Evolutionary conservation across 2,329 filamentous ascomycete species (phyloP).

Genomic region (Apiospora kogelbergensis): DNA sequence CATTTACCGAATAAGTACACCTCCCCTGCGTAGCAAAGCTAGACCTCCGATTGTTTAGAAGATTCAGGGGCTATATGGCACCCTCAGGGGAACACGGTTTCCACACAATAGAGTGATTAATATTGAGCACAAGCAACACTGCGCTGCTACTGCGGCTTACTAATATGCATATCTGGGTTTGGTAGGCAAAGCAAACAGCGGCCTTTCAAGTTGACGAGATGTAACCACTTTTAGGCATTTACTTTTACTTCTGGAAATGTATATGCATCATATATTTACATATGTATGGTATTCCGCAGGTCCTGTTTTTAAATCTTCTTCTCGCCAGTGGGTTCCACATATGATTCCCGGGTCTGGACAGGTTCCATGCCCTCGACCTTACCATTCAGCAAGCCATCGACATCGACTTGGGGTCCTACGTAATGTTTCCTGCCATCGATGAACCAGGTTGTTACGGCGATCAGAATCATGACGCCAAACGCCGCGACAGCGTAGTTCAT

Average conservation of each 20-base stretch:
- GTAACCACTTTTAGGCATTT: not conserved
- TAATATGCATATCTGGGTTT: too few relatives aligned
- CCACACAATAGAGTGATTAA: too few relatives aligned
- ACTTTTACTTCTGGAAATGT: not conserved
- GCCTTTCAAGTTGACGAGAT: not conserved
- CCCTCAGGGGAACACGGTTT: too few relatives aligned
- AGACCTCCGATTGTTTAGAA: too few relatives aligned
- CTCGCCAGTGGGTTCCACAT: not conserved
- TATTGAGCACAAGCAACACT: too few relatives aligned
- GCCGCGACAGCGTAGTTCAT: constrained; percentile 63
- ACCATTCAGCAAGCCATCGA: constrained; percentile 23
- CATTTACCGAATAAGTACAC: too few relatives aligned
- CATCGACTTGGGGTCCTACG: constrained; percentile 35
- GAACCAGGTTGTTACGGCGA: constrained; percentile 44
- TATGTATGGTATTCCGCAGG: not conserved
- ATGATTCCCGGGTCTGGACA: not conserved
- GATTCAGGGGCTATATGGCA: too few relatives aligned
- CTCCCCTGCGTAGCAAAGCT: too few relatives aligned
- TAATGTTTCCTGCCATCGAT: constrained; percentile 51
- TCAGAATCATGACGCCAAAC: constrained; percentile 47
- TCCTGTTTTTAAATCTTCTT: not conserved
- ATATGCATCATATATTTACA: not conserved
- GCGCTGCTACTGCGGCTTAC: not conserved
- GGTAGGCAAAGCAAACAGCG: too few relatives aligned
- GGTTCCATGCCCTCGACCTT: constrained; percentile 23